Evolutionary conservation across 73 alveolate genomes (phyloP), one percentile per base, ranked within the genome.

Genomic region (Paramecium biaurelia): DNA sequence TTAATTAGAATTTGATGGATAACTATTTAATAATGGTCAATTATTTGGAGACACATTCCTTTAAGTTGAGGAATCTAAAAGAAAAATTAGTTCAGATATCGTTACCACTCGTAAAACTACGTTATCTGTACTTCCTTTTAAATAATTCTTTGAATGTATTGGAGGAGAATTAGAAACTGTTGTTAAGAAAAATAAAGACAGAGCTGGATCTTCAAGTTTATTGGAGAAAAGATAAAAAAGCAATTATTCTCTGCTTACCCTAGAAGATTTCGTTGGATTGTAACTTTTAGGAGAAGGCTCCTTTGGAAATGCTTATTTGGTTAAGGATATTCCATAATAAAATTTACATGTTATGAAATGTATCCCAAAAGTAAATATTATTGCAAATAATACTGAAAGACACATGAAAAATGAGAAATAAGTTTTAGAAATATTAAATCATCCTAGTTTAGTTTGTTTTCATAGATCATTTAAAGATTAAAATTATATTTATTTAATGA

Each of bases 261-360:
- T 96, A n/a, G 98, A 96, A 7, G 98, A 96, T 63, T 93, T 96
- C 84, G 86, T 95, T 42, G 93, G 93, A 24, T 49, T 95, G 35
- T 72, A 89, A 47, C 92, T 63, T 72, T 85, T 95, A 85, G 94
- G 94, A 18, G 57, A 38, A 24, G 94, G 94, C 37, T 18, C 70
- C 1, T 89, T 89, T 43, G 94, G 94, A 45, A 43, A 42, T 28
- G 94, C 74, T 23, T 89, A 89, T 70, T 70, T 89, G 20, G 94
- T 89, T 5, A 38, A 70, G 28, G 47, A 63, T 6, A 70, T 49
- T 14, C 74, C 76, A 14, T 43, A 68, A 28, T n/a, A 38, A 7
- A 67, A 89, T 15, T 70, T 14, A 21, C 84, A 70, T 89, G 94
- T 85, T 9, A 47, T 89, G 57, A 89, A 89, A 56, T 89, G 94